These are phyloP conservation scores for Fusarium aywerte DNA, from an alignment of 2,329 filamentous ascomycete species.

Conservation along the genomic window DNA sequence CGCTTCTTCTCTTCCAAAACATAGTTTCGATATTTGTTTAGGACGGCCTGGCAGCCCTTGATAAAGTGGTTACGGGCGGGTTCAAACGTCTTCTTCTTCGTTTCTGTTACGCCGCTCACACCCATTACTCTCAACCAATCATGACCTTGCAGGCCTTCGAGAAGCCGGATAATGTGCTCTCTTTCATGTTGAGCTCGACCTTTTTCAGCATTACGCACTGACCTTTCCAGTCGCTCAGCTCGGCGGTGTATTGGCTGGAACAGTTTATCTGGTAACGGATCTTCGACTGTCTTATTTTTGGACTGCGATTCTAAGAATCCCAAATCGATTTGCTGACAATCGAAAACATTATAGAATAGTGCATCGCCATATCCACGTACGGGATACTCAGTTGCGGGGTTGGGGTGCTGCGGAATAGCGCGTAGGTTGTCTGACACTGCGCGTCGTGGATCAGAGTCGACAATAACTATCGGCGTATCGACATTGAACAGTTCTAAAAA, in stretches of 20 bases:
- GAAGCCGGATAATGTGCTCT: constrained; percentile 70
- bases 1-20: constrained; percentile 88
- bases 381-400: constrained; percentile 49
- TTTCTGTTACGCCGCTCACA: constrained; percentile 84
- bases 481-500: constrained; percentile 74
- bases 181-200: constrained; percentile 74
- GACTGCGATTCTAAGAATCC: constrained; percentile 61
- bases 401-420: constrained; percentile 47
- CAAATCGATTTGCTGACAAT: constrained; percentile 68
- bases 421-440: constrained; percentile 42
- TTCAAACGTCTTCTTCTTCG: constrained; percentile 86
- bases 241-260: constrained; percentile 67
- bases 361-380: constrained; percentile 66
- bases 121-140: constrained; percentile 96
- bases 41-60: constrained; percentile 79
- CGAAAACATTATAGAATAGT: constrained; percentile 66
- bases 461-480: constrained; percentile 78
- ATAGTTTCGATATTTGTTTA: constrained; percentile 90
- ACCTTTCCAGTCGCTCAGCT: constrained; percentile 69
- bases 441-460: constrained; percentile 62
- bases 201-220: constrained; percentile 72
- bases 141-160: constrained; percentile 87
- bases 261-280: constrained; percentile 66
- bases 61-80: constrained; percentile 88
- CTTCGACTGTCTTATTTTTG: constrained; percentile 57